Evolutionary conservation across 441 rosid genomes (phyloP), one percentile per base, ranked within the genome.

Genomic region (Manihot esculenta): DNA sequence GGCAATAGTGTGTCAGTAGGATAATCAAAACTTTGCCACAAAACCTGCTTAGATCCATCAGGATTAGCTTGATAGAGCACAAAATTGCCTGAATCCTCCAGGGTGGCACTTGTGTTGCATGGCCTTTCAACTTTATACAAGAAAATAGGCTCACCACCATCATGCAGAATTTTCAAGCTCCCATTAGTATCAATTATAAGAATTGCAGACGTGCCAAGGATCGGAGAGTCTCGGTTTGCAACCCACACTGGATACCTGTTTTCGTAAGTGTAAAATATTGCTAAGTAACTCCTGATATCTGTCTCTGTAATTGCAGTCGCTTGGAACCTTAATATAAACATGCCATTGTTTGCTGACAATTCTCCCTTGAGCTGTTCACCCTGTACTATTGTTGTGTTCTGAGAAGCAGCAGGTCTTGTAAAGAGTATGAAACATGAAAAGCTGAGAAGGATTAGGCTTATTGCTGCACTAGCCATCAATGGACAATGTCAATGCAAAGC

Each of bases 341-440:
- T 0, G 4, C 50, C 18, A 47, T 47, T 47, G 14, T 47, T 47
- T 47, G 50, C 4, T 47, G 50, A 47, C 50, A 47, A 14, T 47
- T 47, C 18, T 14, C 50, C 35, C 94, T 97, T 88, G 84, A 88
- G 68, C 89, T 90, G 76, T 62, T 83, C 35, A 24, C 35, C 67
- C 45, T 45, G 67, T 27, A 63, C 5, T 7, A 63, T 44, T 63
- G 35, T 63, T 2, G 18, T 6, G 21, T 30, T 63, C 10, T 56
- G 60, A n/a, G 60, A 56, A 11, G 1, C 7, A 56, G n/a, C 14
- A 45, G 35, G 67, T 20, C 17, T 63, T 1, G 54, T 45, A 20
- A 63, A 23, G 18, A 21, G 27, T 11, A 63, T 7, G 33, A 30
- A 63, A 3, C 67, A 63, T 13, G 38, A 63, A 13, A 24, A 44